A percentile compares a stretch with the other conserved stretches of the same genome.
These are phyloP conservation scores for Haematococcus sp. DNA, from an alignment of 139 green algal genomes.

Conservation along the genomic window DNA sequence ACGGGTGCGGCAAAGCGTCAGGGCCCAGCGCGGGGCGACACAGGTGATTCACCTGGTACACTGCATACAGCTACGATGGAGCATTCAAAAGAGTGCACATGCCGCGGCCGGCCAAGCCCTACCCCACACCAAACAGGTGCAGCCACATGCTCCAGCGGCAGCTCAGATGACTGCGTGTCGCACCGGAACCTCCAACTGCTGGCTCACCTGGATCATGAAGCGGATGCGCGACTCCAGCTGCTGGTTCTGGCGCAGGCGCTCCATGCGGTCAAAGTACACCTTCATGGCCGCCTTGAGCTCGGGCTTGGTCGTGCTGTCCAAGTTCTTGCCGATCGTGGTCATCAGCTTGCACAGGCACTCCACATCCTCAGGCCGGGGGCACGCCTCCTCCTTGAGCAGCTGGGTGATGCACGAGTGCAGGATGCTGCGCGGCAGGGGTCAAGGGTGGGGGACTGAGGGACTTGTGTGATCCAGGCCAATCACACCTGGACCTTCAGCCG, in stretches of 20 bases:
- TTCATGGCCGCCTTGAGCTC: slow-evolving; percentile 61
- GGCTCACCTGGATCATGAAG: slow-evolving; percentile 72
- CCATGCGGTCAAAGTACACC: slow-evolving; percentile 84
- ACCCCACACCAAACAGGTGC: no score
- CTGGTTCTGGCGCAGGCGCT: slow-evolving; percentile 46
- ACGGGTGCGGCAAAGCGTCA: no score
- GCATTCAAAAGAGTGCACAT: not conserved
- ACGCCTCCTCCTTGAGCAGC: slow-evolving; percentile 40
- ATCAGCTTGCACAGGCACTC: slow-evolving; percentile 97
- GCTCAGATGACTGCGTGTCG: not conserved
- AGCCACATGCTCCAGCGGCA: no score
- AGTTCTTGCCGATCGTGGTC: slow-evolving; percentile 68
- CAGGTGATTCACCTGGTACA: no score
- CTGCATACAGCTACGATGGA: not conserved
- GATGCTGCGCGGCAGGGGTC: slow-evolving; percentile 9
- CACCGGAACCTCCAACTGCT: not conserved
- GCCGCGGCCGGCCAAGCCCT: no score
- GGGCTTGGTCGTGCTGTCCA: slow-evolving; percentile 23
- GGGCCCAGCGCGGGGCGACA: no score
- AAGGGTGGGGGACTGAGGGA: no score
- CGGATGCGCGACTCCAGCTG: slow-evolving; percentile 73
- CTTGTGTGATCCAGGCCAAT: not conserved
- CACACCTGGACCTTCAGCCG: not conserved
- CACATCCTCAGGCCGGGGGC: slow-evolving; percentile 77
- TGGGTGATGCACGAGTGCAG: slow-evolving; percentile 75